Percentiles rank a stretch among this genome's conserved stretches.
Evolutionary conservation across 345 rosid species (phyloP).

Genomic region (Lepidium aucheri): DNA sequence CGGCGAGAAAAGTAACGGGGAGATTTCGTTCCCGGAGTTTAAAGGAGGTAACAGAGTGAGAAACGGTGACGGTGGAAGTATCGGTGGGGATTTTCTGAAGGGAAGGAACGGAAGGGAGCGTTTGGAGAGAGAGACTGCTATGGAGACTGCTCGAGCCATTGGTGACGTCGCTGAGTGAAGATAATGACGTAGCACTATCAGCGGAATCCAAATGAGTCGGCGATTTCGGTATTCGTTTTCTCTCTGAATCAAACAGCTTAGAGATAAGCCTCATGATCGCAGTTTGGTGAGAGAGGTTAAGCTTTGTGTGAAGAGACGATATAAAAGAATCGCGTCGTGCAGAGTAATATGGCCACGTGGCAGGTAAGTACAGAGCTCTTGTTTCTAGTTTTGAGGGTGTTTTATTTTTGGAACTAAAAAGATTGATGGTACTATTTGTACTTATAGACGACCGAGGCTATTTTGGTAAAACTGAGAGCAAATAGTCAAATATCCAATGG

Average conservation of each 20-base stretch:
- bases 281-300: slow-evolving; percentile 2
- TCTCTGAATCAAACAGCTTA: slow-evolving; percentile 32
- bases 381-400: not conserved
- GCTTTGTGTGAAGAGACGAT: slow-evolving; percentile 3
- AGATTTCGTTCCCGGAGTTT: slow-evolving; percentile 27
- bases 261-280: slow-evolving; percentile 39
- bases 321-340: slow-evolving; percentile 7
- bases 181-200: slow-evolving; percentile 28
- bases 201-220: slow-evolving; percentile 21
- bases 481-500: slow-evolving; percentile 7
- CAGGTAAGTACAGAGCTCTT: slow-evolving; percentile 13
- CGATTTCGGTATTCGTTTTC: slow-evolving; percentile 6
- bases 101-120: slow-evolving; percentile 70
- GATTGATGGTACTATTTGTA: slow-evolving; percentile 2
- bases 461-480: not conserved
- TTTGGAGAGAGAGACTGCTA: slow-evolving; percentile 67
- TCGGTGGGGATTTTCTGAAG: slow-evolving; percentile 53
- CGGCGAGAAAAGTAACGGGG: slow-evolving; percentile 61
- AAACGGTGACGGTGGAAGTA: slow-evolving; percentile 32
- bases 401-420: not conserved
- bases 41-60: slow-evolving; percentile 29
- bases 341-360: slow-evolving; percentile 21
- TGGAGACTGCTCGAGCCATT: slow-evolving; percentile 38
- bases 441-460: not conserved
- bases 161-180: slow-evolving; percentile 14